Evolutionary conservation across 495 filamentous ascomycete genomes (phyloP), one percentile per base, ranked within the genome.

Genomic region (Glarea lozoyensis): DNA sequence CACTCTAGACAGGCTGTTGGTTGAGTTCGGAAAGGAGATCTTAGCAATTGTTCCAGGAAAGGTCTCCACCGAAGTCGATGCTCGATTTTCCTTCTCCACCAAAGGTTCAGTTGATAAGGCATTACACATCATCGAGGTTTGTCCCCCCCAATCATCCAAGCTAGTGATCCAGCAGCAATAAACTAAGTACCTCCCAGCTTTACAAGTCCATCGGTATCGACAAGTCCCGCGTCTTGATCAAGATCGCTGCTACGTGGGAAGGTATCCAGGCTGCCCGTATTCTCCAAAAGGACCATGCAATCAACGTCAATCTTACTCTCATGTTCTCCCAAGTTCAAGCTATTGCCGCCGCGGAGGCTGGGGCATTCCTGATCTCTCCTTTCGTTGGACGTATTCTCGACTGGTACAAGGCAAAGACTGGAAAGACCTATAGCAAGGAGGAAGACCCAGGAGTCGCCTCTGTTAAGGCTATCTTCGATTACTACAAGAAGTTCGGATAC

Each of bases 401-500:
- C 70, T 99, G 90, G 90, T 95, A 84, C 81, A 99, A 99, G 84
- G 86, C 86, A 38, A 71, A 81, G 47, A 88, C 83, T 57, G 93
- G 93, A 79, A 92, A 88, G 75, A 82, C 89, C 36, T 99, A 88
- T 78, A 57, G 72, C 57, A 69, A 85, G 56, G 60, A 82, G 61
- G 88, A 97, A 54, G 92, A 99, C 76, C 92, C 92, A 42, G 92
- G 92, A 68, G 92, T 99, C 68, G 81, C 88, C 73, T 88, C 82
- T 55, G 93, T 99, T 56, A 77, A 95, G 78, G 58, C 54, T 62
- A 99, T 99, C 75, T 99, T 84, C 83, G 94, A 99, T 75, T 99
- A 99, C 84, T 99, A 99, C 81, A 99, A 99, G 86, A 99, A 96
- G 76, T 83, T 73, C 66, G 88, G 84, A 59, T 96, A 99, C 79